phyloP scores from a whole-genome alignment of 768 basidiomycete species.

The Amanita rimosa region DNA sequence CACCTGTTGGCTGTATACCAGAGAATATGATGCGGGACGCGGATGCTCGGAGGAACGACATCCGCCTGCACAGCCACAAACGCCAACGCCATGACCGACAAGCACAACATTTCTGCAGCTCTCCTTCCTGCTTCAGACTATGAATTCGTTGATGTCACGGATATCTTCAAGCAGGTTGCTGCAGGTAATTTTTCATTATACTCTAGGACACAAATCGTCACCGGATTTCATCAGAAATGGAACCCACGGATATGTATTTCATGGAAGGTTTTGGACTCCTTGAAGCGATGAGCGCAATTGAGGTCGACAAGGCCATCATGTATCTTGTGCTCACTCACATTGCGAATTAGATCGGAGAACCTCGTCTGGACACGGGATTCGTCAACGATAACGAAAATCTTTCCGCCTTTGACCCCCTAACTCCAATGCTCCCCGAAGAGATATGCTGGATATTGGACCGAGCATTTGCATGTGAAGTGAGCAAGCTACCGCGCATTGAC shows the following conservation, averaged over 20 bases:
- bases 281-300: constrained; percentile 92
- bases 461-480: constrained; percentile 69
- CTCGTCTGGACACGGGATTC: constrained; percentile 79
- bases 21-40: constrained; percentile 54
- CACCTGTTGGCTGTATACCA: constrained; percentile 90
- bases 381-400: constrained; percentile 27
- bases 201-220: background rate
- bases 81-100: background rate
- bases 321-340: constrained; percentile 8
- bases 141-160: constrained; percentile 53
- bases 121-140: constrained; percentile 33
- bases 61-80: constrained; percentile 15
- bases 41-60: background rate
- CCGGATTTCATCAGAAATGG: constrained; percentile 37
- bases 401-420: constrained; percentile 51
- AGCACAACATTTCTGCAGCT: background rate
- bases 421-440: constrained; percentile 62
- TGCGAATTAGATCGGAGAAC: constrained; percentile 68
- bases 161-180: constrained; percentile 46
- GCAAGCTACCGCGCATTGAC: constrained; percentile 6
- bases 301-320: constrained; percentile 34
- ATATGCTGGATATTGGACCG: constrained; percentile 84
- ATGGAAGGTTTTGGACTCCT: constrained; percentile 62
- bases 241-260: constrained; percentile 48
- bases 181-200: constrained; percentile 31